phyloP scores from a whole-genome alignment of 306 rosid genomes.

The Castanea mollissima region DNA sequence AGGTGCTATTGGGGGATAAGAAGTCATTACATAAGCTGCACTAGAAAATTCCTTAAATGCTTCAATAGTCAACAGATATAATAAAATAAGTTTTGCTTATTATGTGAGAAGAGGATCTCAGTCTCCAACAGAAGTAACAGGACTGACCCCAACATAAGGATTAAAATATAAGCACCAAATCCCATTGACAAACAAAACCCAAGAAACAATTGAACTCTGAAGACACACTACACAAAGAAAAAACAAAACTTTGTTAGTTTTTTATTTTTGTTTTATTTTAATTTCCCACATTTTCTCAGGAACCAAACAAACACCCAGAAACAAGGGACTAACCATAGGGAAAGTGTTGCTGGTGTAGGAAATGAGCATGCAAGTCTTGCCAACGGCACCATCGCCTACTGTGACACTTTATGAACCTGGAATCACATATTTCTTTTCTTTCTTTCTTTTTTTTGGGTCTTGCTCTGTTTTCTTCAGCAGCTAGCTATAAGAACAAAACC shows the following conservation, averaged over 20 bases:
- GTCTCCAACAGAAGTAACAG: no score
- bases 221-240: slow-evolving; percentile 20
- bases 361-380: slow-evolving; percentile 98
- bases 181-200: slow-evolving; percentile 13
- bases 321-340: slow-evolving; percentile 61
- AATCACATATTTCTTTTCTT: slow-evolving; percentile 57
- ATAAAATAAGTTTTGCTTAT: no score
- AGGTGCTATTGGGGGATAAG: no score
- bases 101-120: no score
- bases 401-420: slow-evolving; percentile 93
- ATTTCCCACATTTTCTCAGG: background rate
- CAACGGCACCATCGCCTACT: slow-evolving; percentile 95
- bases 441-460: background rate
- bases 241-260: background rate
- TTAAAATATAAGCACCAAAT: background rate
- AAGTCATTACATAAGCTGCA: no score
- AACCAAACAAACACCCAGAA: slow-evolving; percentile 11
- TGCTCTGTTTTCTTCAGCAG: slow-evolving; percentile 10
- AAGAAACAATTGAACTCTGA: slow-evolving; percentile 13
- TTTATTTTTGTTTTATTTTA: no score
- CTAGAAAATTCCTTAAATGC: no score
- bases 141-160: background rate
- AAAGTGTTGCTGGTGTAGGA: slow-evolving; percentile 98
- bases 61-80: no score
- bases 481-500: slow-evolving; percentile 10